Percentiles rank a stretch among this genome's conserved stretches.
Conservation (phyloP, 2,329 filamentous ascomycete genomes). For the Alternaria sp. region DNA sequence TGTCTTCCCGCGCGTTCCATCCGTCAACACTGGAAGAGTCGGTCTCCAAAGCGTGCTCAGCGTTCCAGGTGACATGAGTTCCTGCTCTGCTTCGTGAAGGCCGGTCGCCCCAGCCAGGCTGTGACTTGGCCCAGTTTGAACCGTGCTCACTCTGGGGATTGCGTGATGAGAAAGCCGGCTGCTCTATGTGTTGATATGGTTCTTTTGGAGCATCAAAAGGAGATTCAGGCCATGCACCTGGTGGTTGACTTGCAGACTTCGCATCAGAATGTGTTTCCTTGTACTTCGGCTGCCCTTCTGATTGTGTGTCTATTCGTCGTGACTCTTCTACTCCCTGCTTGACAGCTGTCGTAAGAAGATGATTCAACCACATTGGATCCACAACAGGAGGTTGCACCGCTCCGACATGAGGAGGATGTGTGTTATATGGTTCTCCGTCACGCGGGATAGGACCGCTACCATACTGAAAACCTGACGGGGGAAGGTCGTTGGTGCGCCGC, state of each 20-base stretch:
- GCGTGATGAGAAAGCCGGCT: background rate
- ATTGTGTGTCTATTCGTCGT: constrained; percentile 2
- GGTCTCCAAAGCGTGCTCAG: constrained; percentile 12
- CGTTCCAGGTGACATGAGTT: constrained; percentile 20
- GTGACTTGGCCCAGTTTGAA: constrained; percentile 7
- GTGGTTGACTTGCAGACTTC: constrained; percentile 18
- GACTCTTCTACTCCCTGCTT: constrained; percentile 30
- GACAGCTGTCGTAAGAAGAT: constrained; percentile 25
- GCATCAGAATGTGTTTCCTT: background rate
- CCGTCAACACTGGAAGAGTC: constrained; percentile 5
- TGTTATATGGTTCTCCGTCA: constrained; percentile 3
- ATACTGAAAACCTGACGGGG: constrained; percentile 28
- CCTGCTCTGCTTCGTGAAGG: constrained; percentile 5
- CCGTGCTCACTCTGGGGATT: background rate
- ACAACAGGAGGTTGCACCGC: constrained; percentile 1
- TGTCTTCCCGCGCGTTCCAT: constrained; percentile 21
- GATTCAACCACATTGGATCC: constrained; percentile 24
- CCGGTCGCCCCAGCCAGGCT: constrained; percentile 3
- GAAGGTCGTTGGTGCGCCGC: constrained; percentile 4
- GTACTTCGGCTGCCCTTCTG: background rate
- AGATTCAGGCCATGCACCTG: constrained; percentile 35
- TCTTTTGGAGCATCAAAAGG: constrained; percentile 1
- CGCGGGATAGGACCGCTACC: constrained; percentile 35
- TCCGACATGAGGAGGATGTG: background rate
- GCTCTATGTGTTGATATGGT: background rate